phyloP scores from a whole-genome alignment of 805 yeast species.

The Tetrapisispora arboricola region DNA sequence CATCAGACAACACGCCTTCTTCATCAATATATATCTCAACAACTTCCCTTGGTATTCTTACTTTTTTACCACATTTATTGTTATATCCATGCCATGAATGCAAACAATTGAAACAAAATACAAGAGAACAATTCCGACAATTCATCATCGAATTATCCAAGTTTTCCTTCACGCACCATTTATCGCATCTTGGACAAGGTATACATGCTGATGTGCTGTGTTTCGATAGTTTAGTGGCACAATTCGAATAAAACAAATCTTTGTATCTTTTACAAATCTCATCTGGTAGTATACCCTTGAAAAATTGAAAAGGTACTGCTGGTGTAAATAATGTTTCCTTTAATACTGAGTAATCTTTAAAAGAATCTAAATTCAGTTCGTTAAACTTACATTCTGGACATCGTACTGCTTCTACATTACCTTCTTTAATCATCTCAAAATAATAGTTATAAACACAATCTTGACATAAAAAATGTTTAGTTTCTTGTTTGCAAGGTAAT shows the following conservation, averaged over 20 bases:
- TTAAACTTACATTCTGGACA: constrained; percentile 43
- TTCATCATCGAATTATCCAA: constrained; percentile 37
- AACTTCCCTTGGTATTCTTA: constrained; percentile 23
- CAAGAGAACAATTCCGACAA: constrained; percentile 41
- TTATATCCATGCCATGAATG: constrained; percentile 54
- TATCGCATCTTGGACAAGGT: constrained; percentile 44
- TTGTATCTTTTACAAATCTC: constrained; percentile 31
- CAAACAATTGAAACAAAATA: constrained; percentile 46
- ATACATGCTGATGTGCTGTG: constrained; percentile 40
- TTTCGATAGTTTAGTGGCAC: constrained; percentile 35
- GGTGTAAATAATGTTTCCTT: constrained; percentile 33
- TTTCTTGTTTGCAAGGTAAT: constrained; percentile 28
- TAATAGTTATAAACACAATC: constrained; percentile 37
- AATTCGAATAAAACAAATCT: constrained; percentile 30
- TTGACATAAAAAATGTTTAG: constrained; percentile 38
- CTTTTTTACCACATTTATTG: constrained; percentile 35
- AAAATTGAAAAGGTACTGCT: constrained; percentile 29
- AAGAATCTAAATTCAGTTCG: constrained; percentile 11
- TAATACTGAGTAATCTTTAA: constrained; percentile 25
- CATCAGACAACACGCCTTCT: constrained; percentile 21
- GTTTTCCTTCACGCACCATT: constrained; percentile 39
- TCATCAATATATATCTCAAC: constrained; percentile 31
- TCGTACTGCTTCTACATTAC: constrained; percentile 41
- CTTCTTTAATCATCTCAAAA: constrained; percentile 33
- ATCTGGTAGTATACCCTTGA: constrained; percentile 26